Percentiles rank a stretch among this genome's conserved stretches.
Evolutionary conservation across 257 asterid species (phyloP).

Genomic region (Knoxia roxburghii): DNA sequence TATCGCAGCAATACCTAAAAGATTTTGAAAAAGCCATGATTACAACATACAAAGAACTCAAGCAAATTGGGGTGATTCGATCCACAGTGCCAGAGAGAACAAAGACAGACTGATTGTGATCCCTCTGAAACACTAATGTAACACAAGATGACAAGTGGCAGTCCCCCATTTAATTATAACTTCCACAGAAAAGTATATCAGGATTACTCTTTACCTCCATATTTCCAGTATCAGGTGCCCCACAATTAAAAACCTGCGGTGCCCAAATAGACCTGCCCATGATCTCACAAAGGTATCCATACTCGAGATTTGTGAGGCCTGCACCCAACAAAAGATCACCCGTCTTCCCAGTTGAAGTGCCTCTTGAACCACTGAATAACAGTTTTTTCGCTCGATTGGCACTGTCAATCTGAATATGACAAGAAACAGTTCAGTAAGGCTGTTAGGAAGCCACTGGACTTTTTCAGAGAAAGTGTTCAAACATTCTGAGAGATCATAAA

Average conservation of each 20-base stretch:
- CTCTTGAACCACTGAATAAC: conserved; percentile 32
- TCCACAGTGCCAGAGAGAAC: neutral
- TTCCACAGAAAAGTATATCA: neutral
- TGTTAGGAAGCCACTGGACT: neutral
- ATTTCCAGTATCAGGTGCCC: conserved; percentile 99
- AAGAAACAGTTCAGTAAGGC: conserved; percentile 1
- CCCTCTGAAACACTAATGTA: neutral
- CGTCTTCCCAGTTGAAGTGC: conserved; percentile 30
- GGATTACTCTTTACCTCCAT: conserved; percentile 70
- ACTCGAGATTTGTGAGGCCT: conserved; percentile 87
- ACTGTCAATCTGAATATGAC: conserved; percentile 66
- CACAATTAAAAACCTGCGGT: conserved; percentile 91
- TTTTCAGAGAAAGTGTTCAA: neutral
- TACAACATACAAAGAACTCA: neutral
- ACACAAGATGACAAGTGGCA: neutral
- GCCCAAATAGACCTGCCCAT: conserved; percentile 98
- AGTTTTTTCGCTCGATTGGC: conserved; percentile 81
- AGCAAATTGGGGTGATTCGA: neutral
- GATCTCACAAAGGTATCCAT: conserved; percentile 86
- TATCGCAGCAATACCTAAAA: conserved; percentile 82
- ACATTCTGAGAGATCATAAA: neutral
- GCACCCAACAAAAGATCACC: conserved; percentile 64
- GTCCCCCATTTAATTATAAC: neutral
- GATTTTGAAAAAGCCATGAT: neutral
- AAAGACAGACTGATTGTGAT: neutral